Evolutionary conservation across 176 grass and related monocot genomes (phyloP).

Genomic region (Musa troglodytarum): DNA sequence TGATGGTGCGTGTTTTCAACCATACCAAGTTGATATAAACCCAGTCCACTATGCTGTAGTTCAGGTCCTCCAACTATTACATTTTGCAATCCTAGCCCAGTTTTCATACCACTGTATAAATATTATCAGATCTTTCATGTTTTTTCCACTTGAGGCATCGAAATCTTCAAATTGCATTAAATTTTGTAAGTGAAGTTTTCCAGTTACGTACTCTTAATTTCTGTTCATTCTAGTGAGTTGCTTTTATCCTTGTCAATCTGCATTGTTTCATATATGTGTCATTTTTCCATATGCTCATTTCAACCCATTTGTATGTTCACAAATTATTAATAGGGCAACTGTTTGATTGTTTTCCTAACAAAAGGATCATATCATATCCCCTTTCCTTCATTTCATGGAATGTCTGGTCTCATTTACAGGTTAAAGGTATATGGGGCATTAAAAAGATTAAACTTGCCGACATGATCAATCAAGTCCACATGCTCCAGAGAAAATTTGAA

Average conservation of each 20-base stretch:
- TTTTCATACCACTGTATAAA: not conserved
- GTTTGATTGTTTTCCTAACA: not conserved
- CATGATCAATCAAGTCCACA: conserved; percentile 34
- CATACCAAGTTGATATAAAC: too few species aligned
- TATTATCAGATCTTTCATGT: too few species aligned
- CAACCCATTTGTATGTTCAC: too few species aligned
- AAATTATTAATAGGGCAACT: not conserved
- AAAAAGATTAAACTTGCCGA: conserved; percentile 31
- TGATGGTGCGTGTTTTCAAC: too few species aligned
- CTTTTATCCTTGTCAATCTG: not conserved
- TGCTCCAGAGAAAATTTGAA: conserved; percentile 39
- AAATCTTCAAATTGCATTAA: not conserved
- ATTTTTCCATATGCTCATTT: not conserved
- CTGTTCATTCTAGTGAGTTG: not conserved
- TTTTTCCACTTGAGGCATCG: too few species aligned
- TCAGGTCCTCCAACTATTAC: not conserved
- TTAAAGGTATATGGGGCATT: conserved; percentile 36
- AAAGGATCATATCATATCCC: not conserved
- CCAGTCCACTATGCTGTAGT: not conserved
- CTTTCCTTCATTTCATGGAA: not conserved
- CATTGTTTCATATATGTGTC: too few species aligned
- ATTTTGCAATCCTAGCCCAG: not conserved
- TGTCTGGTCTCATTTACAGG: conserved; percentile 23
- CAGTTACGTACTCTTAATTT: too few species aligned
- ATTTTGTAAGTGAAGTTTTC: too few species aligned